Base-by-base conservation (phyloP, 2,329 filamentous ascomycete genomes). In the Pleurostoma richardsiae region DNA sequence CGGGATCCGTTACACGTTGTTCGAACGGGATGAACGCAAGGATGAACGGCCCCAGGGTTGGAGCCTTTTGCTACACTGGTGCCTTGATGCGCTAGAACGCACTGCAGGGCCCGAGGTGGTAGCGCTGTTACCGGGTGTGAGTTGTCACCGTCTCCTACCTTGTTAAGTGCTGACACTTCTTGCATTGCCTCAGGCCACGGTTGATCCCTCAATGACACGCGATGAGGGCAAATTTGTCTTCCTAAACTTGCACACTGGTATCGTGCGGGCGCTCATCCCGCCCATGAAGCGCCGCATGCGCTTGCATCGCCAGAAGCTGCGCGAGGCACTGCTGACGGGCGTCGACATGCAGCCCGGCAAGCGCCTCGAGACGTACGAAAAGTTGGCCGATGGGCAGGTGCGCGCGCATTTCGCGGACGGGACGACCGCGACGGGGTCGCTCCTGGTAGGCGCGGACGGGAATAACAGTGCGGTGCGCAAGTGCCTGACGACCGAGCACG, bases 371-470 rank as follows among this genome's bases (percentile, higher is more conserved):
- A 43, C 46, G 6, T 48, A 66, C 10, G 51, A 64, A 39, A 43
- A 56, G 26, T 38, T 49, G 5, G 46, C 56, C 5, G 53, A 55
- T 26, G 59, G 54, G 19, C 19, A 19, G 10, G 54, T 64, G 10
- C 54, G 50, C 4, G 61, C 57, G 3, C 30, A 55, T 5, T 67
- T 67, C 46, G 51, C 56, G 5, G 62, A 69, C 46, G 63, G 66
- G 6, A 62, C 58, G 5, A 48, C 40, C 11, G 61, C 51, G 3
- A 54, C 60, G 4, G 69, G 68, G 2, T 56, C 56, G 4, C 36
- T 70, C 8, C 31, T 72, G 7, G 57, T 72, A 10, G 70, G 70
- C n/a, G 62, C 64, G 10, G 69, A 72, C 42, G 69, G 69, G 4
- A 62, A 56, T 43, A 65, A 63, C 48, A 69, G 65, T 11, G 54